Conservation (phyloP, 192 early-diverging fungal species). For the Backusella sp. region DNA sequence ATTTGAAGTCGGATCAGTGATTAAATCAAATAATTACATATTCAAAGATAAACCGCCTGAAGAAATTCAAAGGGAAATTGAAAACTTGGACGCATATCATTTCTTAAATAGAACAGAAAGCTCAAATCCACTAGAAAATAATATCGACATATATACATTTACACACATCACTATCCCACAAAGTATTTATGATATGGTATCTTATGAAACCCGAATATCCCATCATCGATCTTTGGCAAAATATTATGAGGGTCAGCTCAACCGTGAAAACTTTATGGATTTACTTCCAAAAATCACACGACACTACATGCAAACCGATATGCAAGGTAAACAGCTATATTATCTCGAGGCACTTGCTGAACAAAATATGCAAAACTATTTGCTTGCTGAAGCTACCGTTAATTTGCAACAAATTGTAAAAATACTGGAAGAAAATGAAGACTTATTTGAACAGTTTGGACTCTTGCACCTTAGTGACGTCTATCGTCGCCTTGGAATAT, state of each 20-base stretch:
- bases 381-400: slow-evolving; percentile 41
- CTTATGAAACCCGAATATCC: slow-evolving; percentile 43
- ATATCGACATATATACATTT: slow-evolving; percentile 41
- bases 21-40: slow-evolving; percentile 38
- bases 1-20: slow-evolving; percentile 40
- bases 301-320: slow-evolving; percentile 50
- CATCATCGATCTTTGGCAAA: slow-evolving; percentile 38
- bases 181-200: slow-evolving; percentile 50
- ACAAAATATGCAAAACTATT: slow-evolving; percentile 43
- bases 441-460: slow-evolving; percentile 28
- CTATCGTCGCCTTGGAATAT: slow-evolving; percentile 43
- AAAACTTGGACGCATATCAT: slow-evolving; percentile 39
- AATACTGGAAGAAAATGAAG: slow-evolving; percentile 41
- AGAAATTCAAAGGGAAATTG: slow-evolving; percentile 28
- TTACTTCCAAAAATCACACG: slow-evolving; percentile 41
- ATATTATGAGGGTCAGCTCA: slow-evolving; percentile 42
- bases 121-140: slow-evolving; percentile 14
- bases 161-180: slow-evolving; percentile 42
- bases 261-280: slow-evolving; percentile 28
- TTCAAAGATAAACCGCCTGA: slow-evolving; percentile 30
- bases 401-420: slow-evolving; percentile 41
- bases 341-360: slow-evolving; percentile 45
- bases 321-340: slow-evolving; percentile 42
- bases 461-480: slow-evolving; percentile 44
- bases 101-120: slow-evolving; percentile 38